A percentile compares a stretch with the other conserved stretches of the same genome.
Conservation (phyloP, 140 eudicot genomes). For the Anethum foeniculum region DNA sequence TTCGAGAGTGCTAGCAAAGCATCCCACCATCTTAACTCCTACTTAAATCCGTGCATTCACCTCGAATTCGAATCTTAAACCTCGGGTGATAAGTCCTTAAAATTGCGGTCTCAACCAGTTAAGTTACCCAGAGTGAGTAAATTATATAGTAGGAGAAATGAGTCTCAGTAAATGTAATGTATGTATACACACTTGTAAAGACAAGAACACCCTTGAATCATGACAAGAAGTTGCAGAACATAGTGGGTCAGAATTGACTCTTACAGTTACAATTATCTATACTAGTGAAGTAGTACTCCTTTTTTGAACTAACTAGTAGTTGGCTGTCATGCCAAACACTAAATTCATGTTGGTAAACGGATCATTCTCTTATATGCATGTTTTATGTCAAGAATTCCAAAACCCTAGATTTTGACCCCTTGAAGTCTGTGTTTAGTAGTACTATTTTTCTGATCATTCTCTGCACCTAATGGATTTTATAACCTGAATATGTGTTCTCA, state of each 20-base stretch:
- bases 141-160: background rate
- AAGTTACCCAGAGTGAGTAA: no score
- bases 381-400: constrained; percentile 9
- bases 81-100: no score
- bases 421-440: constrained; percentile 10
- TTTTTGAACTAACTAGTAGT: background rate
- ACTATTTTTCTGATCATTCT: constrained; percentile 8
- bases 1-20: no score
- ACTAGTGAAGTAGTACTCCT: background rate
- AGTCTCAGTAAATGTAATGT: background rate
- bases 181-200: background rate
- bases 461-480: constrained; percentile 8
- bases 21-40: no score
- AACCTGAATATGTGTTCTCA: background rate
- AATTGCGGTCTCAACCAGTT: no score
- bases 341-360: constrained; percentile 4
- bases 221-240: background rate
- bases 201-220: constrained; percentile 4
- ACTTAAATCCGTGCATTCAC: no score
- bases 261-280: background rate
- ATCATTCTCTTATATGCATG: constrained; percentile 10
- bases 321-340: constrained; percentile 10
- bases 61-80: no score
- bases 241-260: constrained; percentile 4
- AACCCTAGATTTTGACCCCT: constrained; percentile 13